Conservation (phyloP, 2,329 filamentous ascomycete genomes). For the Fonsecaea monophora region DNA sequence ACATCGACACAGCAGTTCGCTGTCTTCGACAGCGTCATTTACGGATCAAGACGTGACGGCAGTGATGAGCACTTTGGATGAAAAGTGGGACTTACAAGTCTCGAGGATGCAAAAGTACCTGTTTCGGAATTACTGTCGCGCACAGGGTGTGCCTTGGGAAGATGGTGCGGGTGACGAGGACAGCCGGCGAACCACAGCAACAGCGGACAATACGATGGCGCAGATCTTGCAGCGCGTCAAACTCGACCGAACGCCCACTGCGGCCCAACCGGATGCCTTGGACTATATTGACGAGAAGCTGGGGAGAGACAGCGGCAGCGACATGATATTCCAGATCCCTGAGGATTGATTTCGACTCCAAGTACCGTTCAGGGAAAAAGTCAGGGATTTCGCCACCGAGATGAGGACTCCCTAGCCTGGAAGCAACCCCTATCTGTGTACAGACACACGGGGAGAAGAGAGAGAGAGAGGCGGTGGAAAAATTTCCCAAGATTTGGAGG, state of each 20-base stretch:
- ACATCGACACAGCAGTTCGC: slow-evolving; percentile 33
- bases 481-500: neutral
- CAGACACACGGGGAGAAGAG: too few species aligned
- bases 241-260: slow-evolving; percentile 33
- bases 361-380: neutral
- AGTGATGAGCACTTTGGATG: slow-evolving; percentile 50
- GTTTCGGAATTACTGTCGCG: slow-evolving; percentile 53
- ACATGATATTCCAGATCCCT: slow-evolving; percentile 34
- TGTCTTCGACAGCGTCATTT: slow-evolving; percentile 34
- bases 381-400: neutral
- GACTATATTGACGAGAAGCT: slow-evolving; percentile 38
- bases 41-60: slow-evolving; percentile 50
- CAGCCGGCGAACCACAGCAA: slow-evolving; percentile 9
- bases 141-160: slow-evolving; percentile 44
- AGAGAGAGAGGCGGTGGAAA: neutral
- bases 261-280: slow-evolving; percentile 22
- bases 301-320: slow-evolving; percentile 5
- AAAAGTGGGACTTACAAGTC: slow-evolving; percentile 56
- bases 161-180: slow-evolving; percentile 28
- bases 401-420: neutral
- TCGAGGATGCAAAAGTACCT: slow-evolving; percentile 53
- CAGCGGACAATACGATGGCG: slow-evolving; percentile 32
- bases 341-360: slow-evolving; percentile 30
- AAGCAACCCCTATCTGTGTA: too few species aligned
- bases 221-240: slow-evolving; percentile 36